These are phyloP conservation scores for Kuraishia cidri DNA, from an alignment of 805 yeast genomes.

Conservation along the genomic window DNA sequence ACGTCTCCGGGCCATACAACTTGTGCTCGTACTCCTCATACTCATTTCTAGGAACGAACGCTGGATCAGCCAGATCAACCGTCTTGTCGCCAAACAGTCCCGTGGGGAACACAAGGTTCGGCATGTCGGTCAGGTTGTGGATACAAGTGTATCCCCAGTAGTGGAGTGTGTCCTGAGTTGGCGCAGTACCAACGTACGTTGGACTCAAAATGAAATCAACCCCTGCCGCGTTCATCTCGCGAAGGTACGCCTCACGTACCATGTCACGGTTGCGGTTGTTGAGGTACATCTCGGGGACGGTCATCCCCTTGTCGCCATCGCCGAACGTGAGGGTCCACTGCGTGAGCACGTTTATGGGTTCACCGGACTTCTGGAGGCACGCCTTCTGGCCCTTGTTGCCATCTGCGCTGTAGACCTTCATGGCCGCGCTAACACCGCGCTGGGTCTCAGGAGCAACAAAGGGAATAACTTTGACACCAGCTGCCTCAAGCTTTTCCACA, in stretches of 20 bases:
- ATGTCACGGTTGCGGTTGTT: conserved; percentile 40
- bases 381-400: conserved; percentile 21
- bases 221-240: conserved; percentile 34
- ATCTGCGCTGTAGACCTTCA: conserved; percentile 32
- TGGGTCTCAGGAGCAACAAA: conserved; percentile 35
- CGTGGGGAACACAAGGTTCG: conserved; percentile 51
- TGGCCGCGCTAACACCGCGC: conserved; percentile 20
- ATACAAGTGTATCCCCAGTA: conserved; percentile 72
- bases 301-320: conserved; percentile 22
- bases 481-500: conserved; percentile 19
- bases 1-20: conserved; percentile 35
- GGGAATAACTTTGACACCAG: conserved; percentile 43
- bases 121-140: conserved; percentile 61
- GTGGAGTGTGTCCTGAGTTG: conserved; percentile 45
- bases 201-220: conserved; percentile 59
- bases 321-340: conserved; percentile 11
- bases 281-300: conserved; percentile 36
- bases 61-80: conserved; percentile 31
- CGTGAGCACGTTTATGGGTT: conserved; percentile 24
- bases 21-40: conserved; percentile 21
- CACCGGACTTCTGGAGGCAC: conserved; percentile 16
- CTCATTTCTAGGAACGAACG: conserved; percentile 14
- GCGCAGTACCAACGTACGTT: conserved; percentile 59
- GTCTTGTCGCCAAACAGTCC: conserved; percentile 43
- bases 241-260: conserved; percentile 39